phyloP scores from a whole-genome alignment of 148 eudicot genomes.

The Rhododendron vialii region DNA sequence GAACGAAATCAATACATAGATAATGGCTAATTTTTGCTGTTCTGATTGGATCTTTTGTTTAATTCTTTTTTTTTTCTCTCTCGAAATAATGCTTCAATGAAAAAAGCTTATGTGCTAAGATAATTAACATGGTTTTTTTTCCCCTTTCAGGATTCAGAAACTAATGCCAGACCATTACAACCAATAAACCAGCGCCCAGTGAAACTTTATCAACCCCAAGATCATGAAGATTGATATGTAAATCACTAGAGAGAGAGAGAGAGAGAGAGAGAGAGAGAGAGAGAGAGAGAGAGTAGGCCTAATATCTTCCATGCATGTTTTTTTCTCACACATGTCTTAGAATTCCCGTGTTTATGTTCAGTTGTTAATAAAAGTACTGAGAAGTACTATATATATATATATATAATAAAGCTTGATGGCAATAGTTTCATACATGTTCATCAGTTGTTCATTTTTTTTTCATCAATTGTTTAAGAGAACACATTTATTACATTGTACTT shows the following conservation, averaged over 20 bases:
- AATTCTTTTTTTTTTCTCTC: not conserved
- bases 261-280: not conserved
- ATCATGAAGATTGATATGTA: not conserved
- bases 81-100: not conserved
- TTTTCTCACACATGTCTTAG: too few species aligned
- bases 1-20: not conserved
- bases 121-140: not conserved
- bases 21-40: not conserved
- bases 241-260: not conserved
- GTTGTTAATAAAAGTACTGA: not conserved
- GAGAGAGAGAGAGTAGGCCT: not conserved
- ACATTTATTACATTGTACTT: too few species aligned
- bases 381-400: not conserved
- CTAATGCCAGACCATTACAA: slow-evolving; percentile 37
- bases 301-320: too few species aligned
- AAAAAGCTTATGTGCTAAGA: not conserved
- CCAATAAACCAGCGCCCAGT: slow-evolving; percentile 18
- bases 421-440: too few species aligned
- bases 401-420: not conserved
- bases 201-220: slow-evolving; percentile 5
- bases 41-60: not conserved
- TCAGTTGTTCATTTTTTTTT: too few species aligned
- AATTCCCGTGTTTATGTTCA: not conserved
- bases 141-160: slow-evolving; percentile 12
- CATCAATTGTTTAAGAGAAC: too few species aligned